These are phyloP conservation scores for Chrysosphaeria jannelii DNA, from an alignment of 2,329 filamentous ascomycete species.

Conservation along the genomic window DNA sequence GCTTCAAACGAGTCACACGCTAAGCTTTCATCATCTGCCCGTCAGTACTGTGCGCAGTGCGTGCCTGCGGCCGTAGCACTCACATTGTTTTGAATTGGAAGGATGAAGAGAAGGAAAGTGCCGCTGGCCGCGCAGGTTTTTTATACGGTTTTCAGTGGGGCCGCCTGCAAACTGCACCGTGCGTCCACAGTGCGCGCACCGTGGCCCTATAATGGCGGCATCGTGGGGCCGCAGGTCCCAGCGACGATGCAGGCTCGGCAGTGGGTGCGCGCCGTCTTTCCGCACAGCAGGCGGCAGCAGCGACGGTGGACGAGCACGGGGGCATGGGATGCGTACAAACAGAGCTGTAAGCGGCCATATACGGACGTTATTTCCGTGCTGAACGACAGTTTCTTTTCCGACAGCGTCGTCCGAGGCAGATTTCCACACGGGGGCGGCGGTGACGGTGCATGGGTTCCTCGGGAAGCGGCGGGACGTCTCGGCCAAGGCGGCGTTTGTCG, in stretches of 20 bases:
- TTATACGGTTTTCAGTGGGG: no score
- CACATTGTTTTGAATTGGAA: slow-evolving; percentile 96
- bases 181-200: no score
- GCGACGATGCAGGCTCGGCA: no score
- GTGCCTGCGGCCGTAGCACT: slow-evolving; percentile 13
- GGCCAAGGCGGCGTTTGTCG: slow-evolving; percentile 40
- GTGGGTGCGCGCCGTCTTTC: no score
- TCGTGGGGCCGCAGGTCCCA: no score
- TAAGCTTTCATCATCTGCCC: slow-evolving; percentile 94
- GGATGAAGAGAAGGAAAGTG: slow-evolving; percentile 38
- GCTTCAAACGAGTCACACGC: slow-evolving; percentile 77
- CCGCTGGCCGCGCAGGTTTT: no score
- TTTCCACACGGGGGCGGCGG: slow-evolving; percentile 9
- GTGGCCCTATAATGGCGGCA: no score
- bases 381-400: slow-evolving; percentile 8
- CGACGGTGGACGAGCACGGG: no score
- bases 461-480: slow-evolving; percentile 35
- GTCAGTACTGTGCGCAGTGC: slow-evolving; percentile 8
- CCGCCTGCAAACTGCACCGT: no score
- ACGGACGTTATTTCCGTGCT: not conserved
- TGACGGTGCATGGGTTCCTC: slow-evolving; percentile 41
- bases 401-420: slow-evolving; percentile 6
- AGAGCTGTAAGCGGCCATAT: slow-evolving; percentile 11
- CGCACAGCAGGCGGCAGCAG: no score
- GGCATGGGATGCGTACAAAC: slow-evolving; percentile 15